A percentile compares a stretch with the other conserved stretches of the same genome.
Conservation (phyloP, 2,329 filamentous ascomycete genomes). For the Paecilomyces niveus region DNA sequence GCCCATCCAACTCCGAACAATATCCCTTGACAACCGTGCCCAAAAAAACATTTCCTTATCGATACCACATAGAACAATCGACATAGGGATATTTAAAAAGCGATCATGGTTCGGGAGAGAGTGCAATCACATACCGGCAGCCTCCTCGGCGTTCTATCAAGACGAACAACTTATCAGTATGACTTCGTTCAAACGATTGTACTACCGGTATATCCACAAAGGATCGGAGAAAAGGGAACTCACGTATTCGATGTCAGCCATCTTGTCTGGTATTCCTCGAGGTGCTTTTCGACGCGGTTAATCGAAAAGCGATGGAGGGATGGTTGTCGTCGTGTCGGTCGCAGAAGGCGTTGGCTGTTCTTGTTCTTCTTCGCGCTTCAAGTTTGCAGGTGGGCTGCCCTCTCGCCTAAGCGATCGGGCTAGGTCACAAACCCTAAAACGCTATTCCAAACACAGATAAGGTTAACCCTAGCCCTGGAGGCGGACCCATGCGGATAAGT, state of each 20-base stretch:
- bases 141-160: slow-evolving; percentile 85
- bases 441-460: slow-evolving; percentile 14
- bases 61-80: neutral
- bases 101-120: neutral
- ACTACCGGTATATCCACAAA: neutral
- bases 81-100: neutral
- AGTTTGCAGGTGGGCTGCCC: slow-evolving; percentile 27
- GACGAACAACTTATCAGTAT: slow-evolving; percentile 26
- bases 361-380: slow-evolving; percentile 21
- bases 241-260: slow-evolving; percentile 88
- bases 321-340: slow-evolving; percentile 33
- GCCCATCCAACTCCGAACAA: slow-evolving; percentile 9
- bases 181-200: neutral
- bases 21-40: slow-evolving; percentile 4
- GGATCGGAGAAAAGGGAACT: slow-evolving; percentile 39
- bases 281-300: slow-evolving; percentile 36
- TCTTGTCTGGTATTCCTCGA: slow-evolving; percentile 53
- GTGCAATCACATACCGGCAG: slow-evolving; percentile 58
- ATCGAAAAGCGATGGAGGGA: slow-evolving; percentile 38
- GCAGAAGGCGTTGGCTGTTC: slow-evolving; percentile 24
- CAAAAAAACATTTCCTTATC: neutral
- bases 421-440: slow-evolving; percentile 33
- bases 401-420: slow-evolving; percentile 37
- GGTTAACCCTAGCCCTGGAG: neutral
- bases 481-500: neutral